Conservation (phyloP, 1,284 basidiomycete species). For the Mycena sp. region DNA sequence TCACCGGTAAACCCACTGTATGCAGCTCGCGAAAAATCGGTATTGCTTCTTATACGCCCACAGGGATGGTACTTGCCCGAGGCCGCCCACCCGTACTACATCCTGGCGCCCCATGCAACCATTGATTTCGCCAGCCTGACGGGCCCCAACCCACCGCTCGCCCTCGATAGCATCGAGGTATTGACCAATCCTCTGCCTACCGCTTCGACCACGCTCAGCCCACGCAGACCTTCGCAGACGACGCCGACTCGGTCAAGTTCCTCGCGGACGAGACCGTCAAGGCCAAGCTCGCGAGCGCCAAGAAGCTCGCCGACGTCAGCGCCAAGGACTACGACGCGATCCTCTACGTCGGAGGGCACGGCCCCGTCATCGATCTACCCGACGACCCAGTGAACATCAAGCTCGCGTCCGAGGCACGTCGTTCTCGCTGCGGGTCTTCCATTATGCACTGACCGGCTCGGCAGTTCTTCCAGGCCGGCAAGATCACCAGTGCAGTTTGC, state of each 20-base stretch:
- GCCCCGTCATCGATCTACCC: slow-evolving; percentile 76
- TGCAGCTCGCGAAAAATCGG: slow-evolving; percentile 32
- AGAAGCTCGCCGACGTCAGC: slow-evolving; percentile 69
- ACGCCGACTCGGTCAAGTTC: slow-evolving; percentile 64
- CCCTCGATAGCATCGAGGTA: slow-evolving; percentile 64
- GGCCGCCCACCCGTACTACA: slow-evolving; percentile 84
- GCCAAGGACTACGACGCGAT: slow-evolving; percentile 73
- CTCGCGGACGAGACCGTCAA: slow-evolving; percentile 66
- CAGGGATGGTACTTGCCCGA: slow-evolving; percentile 79
- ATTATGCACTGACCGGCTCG: background rate
- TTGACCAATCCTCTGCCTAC: background rate
- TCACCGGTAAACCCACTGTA: too few species aligned
- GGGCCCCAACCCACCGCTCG: slow-evolving; percentile 79
- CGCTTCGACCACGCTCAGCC: background rate
- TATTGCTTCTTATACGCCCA: background rate
- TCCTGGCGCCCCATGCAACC: slow-evolving; percentile 62
- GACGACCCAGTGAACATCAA: slow-evolving; percentile 65
- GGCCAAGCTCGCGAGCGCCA: slow-evolving; percentile 66
- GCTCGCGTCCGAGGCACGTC: slow-evolving; percentile 58
- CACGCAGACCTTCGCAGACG: too few species aligned
- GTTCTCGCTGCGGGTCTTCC: background rate
- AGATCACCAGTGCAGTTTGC: slow-evolving; percentile 61
- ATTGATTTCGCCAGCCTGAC: slow-evolving; percentile 78
- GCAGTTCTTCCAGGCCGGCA: slow-evolving; percentile 57
- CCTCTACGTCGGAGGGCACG: slow-evolving; percentile 83